These are phyloP conservation scores for Pleomassaria siparia DNA, from an alignment of 2,329 filamentous ascomycete species.

Conservation along the genomic window DNA sequence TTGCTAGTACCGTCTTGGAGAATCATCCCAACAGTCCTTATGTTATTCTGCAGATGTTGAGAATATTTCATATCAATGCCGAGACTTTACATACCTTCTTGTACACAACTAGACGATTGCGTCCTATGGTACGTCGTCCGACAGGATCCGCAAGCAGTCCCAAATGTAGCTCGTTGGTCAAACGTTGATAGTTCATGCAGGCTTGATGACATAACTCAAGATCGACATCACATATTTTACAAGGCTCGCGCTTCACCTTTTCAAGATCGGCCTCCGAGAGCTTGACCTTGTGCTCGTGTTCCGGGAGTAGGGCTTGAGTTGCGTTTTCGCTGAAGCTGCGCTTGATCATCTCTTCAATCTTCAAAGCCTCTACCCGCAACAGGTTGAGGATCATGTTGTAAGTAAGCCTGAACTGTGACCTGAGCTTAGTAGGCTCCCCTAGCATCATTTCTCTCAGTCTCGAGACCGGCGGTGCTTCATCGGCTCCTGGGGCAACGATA, in stretches of 20 bases:
- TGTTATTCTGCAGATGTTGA: slow-evolving; percentile 61
- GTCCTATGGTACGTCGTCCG: slow-evolving; percentile 75
- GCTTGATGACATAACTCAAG: slow-evolving; percentile 81
- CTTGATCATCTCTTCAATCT: slow-evolving; percentile 99
- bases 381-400: slow-evolving; percentile 99
- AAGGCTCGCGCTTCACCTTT: slow-evolving; percentile 84
- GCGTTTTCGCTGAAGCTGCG: slow-evolving; percentile 98
- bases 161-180: slow-evolving; percentile 80
- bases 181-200: slow-evolving; percentile 73
- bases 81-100: slow-evolving; percentile 53
- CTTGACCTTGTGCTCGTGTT: slow-evolving; percentile 94
- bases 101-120: slow-evolving; percentile 79
- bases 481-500: slow-evolving; percentile 77
- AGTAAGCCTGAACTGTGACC: slow-evolving; percentile 93
- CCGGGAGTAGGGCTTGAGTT: slow-evolving; percentile 88
- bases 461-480: slow-evolving; percentile 83
- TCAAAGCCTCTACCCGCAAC: slow-evolving; percentile 89
- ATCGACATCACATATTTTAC: slow-evolving; percentile 76
- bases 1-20: slow-evolving; percentile 72
- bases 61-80: slow-evolving; percentile 16
- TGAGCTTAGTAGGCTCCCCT: slow-evolving; percentile 89
- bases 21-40: slow-evolving; percentile 79
- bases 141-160: slow-evolving; percentile 77
- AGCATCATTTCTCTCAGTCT: slow-evolving; percentile 92
- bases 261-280: slow-evolving; percentile 87